Percentiles rank a stretch among this genome's conserved stretches.
Evolutionary conservation across 192 early-diverging fungal genomes (phyloP).

Genomic region (Thoreauomyces humboldtii): DNA sequence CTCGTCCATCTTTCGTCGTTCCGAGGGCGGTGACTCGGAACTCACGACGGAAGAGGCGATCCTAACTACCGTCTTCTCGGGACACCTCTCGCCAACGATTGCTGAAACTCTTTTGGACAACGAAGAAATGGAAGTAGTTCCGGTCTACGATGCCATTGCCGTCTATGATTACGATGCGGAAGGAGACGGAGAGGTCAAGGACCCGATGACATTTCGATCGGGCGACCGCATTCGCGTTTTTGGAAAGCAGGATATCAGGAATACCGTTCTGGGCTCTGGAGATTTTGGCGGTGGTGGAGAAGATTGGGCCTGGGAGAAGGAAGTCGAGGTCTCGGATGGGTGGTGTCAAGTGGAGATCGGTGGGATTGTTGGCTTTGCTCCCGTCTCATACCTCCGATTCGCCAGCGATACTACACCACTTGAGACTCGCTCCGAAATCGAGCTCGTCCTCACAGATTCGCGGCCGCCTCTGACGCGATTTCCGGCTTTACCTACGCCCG

Average conservation of each 20-base stretch:
- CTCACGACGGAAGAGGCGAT: conserved; percentile 25
- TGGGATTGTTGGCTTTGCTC: conserved; percentile 20
- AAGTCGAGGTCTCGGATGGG: conserved; percentile 24
- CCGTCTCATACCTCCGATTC: conserved; percentile 23
- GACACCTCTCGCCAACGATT: background rate
- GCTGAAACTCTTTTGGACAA: conserved; percentile 20
- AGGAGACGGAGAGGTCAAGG: background rate
- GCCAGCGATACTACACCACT: conserved; percentile 6
- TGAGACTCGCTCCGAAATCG: conserved; percentile 12
- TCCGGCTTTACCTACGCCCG: background rate
- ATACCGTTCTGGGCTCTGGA: conserved; percentile 6
- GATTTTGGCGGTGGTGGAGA: conserved; percentile 2
- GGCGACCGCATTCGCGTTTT: conserved; percentile 19
- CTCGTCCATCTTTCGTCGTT: conserved; percentile 12
- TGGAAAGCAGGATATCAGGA: conserved; percentile 16
- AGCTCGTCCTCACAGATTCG: conserved; percentile 15
- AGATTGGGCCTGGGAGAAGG: conserved; percentile 18
- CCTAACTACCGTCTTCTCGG: conserved; percentile 19
- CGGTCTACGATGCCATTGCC: conserved; percentile 21
- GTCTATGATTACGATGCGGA: conserved; percentile 17
- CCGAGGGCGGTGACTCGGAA: background rate
- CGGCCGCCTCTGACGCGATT: background rate
- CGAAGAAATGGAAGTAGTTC: conserved; percentile 22
- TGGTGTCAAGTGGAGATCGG: conserved; percentile 24
- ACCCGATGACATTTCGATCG: conserved; percentile 1